Percentiles rank a stretch among this genome's conserved stretches.
These are phyloP conservation scores for Beta lomatogona DNA, from an alignment of 179 eudicot species.

Conservation along the genomic window DNA sequence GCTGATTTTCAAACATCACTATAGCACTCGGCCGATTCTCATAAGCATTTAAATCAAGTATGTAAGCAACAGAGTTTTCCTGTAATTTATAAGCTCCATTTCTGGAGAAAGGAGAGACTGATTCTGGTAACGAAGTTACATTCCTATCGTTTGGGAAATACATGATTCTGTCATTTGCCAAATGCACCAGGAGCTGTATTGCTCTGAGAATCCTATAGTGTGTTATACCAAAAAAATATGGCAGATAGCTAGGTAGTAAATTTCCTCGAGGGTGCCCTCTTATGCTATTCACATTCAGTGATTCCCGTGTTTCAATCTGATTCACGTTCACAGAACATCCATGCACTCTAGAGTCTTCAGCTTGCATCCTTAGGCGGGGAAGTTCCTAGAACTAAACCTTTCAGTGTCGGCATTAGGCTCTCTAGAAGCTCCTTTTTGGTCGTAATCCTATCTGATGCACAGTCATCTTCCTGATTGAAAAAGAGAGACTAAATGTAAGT, in stretches of 20 bases:
- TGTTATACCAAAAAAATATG: neutral
- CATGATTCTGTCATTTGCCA: neutral
- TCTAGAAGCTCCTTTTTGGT: conserved; percentile 70
- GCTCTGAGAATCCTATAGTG: neutral
- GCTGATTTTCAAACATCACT: neutral
- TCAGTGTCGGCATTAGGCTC: conserved; percentile 74
- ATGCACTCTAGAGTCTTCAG: conserved; percentile 7
- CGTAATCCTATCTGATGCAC: conserved; percentile 64
- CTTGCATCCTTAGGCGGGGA: conserved; percentile 35
- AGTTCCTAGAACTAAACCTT: conserved; percentile 62
- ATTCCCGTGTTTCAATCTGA: neutral
- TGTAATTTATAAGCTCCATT: neutral
- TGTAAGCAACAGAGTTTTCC: neutral
- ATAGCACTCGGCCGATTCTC: neutral
- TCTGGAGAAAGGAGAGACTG: neutral
- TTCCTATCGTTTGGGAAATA: neutral
- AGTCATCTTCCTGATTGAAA: conserved; percentile 63
- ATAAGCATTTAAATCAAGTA: neutral
- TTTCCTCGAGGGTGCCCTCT: neutral
- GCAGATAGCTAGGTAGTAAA: neutral
- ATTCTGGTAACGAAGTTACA: no score
- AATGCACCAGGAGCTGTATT: neutral
- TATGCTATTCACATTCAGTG: neutral
- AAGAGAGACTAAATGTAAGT: conserved; percentile 12
- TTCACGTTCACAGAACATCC: neutral